Evolutionary conservation across 768 basidiomycete genomes (phyloP).

Genomic region (Russula sp.): DNA sequence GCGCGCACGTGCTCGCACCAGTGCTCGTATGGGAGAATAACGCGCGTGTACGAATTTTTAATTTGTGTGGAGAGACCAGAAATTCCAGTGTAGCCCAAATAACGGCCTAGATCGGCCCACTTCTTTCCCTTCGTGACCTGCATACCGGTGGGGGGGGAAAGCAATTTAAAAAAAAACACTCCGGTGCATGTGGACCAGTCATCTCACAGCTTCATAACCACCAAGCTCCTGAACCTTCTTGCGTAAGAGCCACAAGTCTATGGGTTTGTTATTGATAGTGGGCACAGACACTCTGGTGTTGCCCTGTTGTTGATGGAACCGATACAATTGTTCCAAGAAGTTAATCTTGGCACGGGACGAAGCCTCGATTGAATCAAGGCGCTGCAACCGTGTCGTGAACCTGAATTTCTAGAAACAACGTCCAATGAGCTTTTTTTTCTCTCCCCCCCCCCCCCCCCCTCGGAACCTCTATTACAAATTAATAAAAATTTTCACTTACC

Average conservation of each 20-base stretch:
- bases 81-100: slow-evolving; percentile 78
- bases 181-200: not conserved
- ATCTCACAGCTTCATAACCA: slow-evolving; percentile 78
- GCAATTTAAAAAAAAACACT: not conserved
- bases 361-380: slow-evolving; percentile 95
- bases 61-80: slow-evolving; percentile 84
- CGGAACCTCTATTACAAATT: slow-evolving; percentile 32
- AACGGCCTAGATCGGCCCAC: slow-evolving; percentile 84
- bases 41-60: slow-evolving; percentile 83
- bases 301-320: slow-evolving; percentile 94
- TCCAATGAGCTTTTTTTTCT: slow-evolving; percentile 25
- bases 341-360: slow-evolving; percentile 95
- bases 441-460: slow-evolving; percentile 36
- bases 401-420: slow-evolving; percentile 65
- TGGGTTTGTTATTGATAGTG: slow-evolving; percentile 85
- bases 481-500: slow-evolving; percentile 44
- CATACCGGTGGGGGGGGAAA: slow-evolving; percentile 9
- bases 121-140: slow-evolving; percentile 82
- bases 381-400: slow-evolving; percentile 93
- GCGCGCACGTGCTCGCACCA: slow-evolving; percentile 76
- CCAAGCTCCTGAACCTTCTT: slow-evolving; percentile 90
- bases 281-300: slow-evolving; percentile 89
- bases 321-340: slow-evolving; percentile 94
- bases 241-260: slow-evolving; percentile 91
- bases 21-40: slow-evolving; percentile 95